Base-by-base conservation (phyloP, 2,329 filamentous ascomycete genomes). In the Scedosporium minutisporum region DNA sequence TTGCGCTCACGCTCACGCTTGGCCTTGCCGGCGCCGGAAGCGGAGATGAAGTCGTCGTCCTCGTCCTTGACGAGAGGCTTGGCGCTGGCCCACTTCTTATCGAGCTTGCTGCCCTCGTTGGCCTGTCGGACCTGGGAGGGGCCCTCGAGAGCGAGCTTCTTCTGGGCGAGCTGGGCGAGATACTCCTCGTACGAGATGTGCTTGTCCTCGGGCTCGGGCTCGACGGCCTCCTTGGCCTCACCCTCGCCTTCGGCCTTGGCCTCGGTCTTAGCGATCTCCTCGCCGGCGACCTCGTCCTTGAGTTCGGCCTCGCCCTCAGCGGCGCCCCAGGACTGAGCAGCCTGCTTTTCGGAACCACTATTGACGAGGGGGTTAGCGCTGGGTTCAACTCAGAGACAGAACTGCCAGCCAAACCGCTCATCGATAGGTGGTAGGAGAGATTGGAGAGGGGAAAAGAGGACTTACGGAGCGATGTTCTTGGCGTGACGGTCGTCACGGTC, bases 21-120 rank as follows among this genome's bases (percentile, higher is more conserved):
- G 75, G 86, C 77, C 88, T 97, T 97, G 79, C 88, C 88, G 66
- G 80, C 82, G 68, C 82, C 76, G 69, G 83, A 87, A 71, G 88
- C 78, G 73, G 96, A 88, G 85, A 90, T 97, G 70, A 89, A 86
- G 70, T 91, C 87, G 62, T 84, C 83, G 12, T 83, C 80, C 21
- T 86, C 83, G 21, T 86, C 80, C 76, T 88, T 88, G 73, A 78
- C 74, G 63, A 89, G 79, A 64, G 82, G 73, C 82, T 93, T 96
- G 75, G 91, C 92, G 71, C 84, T 82, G 71, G 89, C 90, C 90
- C 93, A 96, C 85, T 97, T 95, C 86, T 95, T 93, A 82, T 92
- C 87, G 71, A 80, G 74, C 82, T 91, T 91, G 81, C 82, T 84
- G 72, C 93, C 93, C 82, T 97, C 93, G 82, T 97, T 97, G 77